Evolutionary conservation across 768 basidiomycete genomes (phyloP).

Genomic region (Gloeostereum incarnatum): DNA sequence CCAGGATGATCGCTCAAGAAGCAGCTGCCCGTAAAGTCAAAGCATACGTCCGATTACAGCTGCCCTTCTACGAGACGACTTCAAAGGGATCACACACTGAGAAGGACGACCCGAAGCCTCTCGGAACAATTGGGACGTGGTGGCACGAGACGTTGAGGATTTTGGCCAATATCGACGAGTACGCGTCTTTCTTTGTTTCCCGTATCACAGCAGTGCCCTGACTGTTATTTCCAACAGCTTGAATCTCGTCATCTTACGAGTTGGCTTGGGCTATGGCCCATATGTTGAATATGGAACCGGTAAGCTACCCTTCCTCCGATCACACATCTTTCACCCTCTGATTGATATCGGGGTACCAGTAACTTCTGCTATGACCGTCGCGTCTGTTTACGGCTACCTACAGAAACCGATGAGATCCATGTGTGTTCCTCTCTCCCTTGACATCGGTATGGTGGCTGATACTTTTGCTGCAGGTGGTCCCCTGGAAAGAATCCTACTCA

Average conservation of each 20-base stretch:
- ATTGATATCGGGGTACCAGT: conserved; percentile 28
- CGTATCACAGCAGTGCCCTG: conserved; percentile 4
- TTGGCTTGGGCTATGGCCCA: conserved; percentile 74
- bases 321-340: neutral
- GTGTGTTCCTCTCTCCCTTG: conserved; percentile 27
- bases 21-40: conserved; percentile 73
- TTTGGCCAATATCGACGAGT: conserved; percentile 70
- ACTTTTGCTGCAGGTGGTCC: conserved; percentile 47
- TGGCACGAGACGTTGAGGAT: conserved; percentile 82
- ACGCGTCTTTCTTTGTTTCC: conserved; percentile 13
- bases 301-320: conserved; percentile 20
- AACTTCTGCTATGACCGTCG: conserved; percentile 62
- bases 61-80: conserved; percentile 70
- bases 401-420: conserved; percentile 82
- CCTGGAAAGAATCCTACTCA: conserved; percentile 70
- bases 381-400: conserved; percentile 73
- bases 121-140: conserved; percentile 67
- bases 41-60: conserved; percentile 70
- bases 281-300: conserved; percentile 66
- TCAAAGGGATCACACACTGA: conserved; percentile 60
- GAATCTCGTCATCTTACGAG: conserved; percentile 71
- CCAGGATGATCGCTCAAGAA: conserved; percentile 62
- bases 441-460: no score
- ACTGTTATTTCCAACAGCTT: conserved; percentile 34
- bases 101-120: conserved; percentile 67